A percentile compares a stretch with the other conserved stretches of the same genome.
These are phyloP conservation scores for Ogataea nonfermentans DNA, from an alignment of 805 yeast species.

Conservation along the genomic window DNA sequence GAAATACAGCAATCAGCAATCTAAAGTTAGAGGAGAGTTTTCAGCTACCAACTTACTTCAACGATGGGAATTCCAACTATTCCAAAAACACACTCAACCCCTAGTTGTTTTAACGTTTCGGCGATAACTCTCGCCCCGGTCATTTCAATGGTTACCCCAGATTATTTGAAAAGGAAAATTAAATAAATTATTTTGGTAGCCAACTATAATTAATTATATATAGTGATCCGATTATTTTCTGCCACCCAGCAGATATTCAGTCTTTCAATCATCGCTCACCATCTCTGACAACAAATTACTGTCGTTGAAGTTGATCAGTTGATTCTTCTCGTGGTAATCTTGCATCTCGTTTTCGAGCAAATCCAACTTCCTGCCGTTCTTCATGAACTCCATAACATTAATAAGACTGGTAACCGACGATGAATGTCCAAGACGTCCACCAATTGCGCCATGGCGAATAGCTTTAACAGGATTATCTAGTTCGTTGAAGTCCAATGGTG, in stretches of 20 bases:
- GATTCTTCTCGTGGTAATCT: slow-evolving; percentile 17
- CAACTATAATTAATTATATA: no score
- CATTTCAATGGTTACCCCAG: slow-evolving; percentile 6
- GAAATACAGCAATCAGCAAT: slow-evolving; percentile 59
- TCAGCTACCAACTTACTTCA: slow-evolving; percentile 38
- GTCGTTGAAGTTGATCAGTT: slow-evolving; percentile 17
- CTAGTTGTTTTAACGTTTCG: slow-evolving; percentile 42
- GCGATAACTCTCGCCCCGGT: slow-evolving; percentile 51
- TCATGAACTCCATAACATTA: slow-evolving; percentile 14
- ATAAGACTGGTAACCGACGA: slow-evolving; percentile 21
- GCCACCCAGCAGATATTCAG: neutral
- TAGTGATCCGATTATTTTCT: neutral
- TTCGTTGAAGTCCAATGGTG: slow-evolving; percentile 25
- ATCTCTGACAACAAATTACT: slow-evolving; percentile 12
- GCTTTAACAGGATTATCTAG: slow-evolving; percentile 26
- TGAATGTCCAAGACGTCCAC: slow-evolving; percentile 27
- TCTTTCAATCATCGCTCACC: slow-evolving; percentile 11
- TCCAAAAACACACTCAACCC: slow-evolving; percentile 60
- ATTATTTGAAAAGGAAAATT: neutral
- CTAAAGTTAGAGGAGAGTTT: slow-evolving; percentile 11
- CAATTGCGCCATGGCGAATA: slow-evolving; percentile 17
- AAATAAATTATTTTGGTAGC: neutral
- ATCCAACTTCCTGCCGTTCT: slow-evolving; percentile 11
- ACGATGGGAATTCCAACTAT: slow-evolving; percentile 76
- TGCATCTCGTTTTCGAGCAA: slow-evolving; percentile 13